These are phyloP conservation scores for Fonsecaea pedrosoi DNA, from an alignment of 2,329 filamentous ascomycete species.

Conservation along the genomic window DNA sequence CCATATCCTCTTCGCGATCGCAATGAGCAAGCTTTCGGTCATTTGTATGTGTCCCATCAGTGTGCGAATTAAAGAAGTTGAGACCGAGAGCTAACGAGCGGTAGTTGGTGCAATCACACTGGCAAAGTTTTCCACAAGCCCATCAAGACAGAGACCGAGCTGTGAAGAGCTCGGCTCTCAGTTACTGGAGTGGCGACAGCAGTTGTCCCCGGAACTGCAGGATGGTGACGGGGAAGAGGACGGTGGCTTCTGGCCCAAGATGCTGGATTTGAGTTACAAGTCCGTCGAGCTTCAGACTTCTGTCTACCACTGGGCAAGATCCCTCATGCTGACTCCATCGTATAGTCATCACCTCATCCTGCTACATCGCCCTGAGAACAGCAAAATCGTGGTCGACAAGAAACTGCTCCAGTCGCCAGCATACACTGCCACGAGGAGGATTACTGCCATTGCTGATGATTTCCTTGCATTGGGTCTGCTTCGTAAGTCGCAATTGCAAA, in stretches of 20 bases:
- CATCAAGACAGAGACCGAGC: constrained; percentile 7
- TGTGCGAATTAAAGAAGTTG: too few species aligned
- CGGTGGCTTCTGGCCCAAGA: constrained; percentile 19
- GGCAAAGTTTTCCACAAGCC: constrained; percentile 13
- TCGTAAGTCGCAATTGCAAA: constrained; percentile 21
- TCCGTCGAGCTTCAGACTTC: background rate
- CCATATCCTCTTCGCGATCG: constrained; percentile 17
- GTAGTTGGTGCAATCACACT: constrained; percentile 17
- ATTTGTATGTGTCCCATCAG: constrained; percentile 12
- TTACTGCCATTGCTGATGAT: constrained; percentile 31
- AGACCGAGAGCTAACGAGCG: background rate
- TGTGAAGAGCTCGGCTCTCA: constrained; percentile 13
- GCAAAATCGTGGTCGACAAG: constrained; percentile 5
- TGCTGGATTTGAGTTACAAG: constrained; percentile 26
- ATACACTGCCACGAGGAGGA: constrained; percentile 29
- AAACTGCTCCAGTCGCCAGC: constrained; percentile 15
- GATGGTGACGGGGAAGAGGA: constrained; percentile 12
- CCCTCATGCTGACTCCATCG: constrained; percentile 1
- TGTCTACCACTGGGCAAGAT: too few species aligned
- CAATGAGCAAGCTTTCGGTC: constrained; percentile 23
- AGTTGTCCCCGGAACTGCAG: constrained; percentile 7
- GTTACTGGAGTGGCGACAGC: constrained; percentile 14
- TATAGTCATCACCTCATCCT: constrained; percentile 20
- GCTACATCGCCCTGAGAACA: constrained; percentile 21
- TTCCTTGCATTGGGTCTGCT: constrained; percentile 25